Base-by-base conservation (phyloP, 768 basidiomycete genomes). In the Tricholoma furcatifolium region DNA sequence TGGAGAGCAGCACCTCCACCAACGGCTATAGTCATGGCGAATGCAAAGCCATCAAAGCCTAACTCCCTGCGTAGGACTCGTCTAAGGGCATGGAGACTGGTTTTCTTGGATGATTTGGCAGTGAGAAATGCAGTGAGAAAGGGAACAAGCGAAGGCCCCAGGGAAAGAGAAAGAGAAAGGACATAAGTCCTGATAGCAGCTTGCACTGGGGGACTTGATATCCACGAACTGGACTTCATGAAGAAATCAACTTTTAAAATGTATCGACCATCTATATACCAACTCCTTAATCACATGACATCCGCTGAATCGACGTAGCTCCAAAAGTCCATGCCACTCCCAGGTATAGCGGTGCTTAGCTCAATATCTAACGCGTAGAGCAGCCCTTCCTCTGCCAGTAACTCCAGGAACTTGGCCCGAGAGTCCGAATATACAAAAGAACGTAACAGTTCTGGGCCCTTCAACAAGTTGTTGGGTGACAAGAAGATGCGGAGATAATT, bases 341-440 rank as follows among this genome's bases (percentile, higher is more conserved):
- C 63, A n/a, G 70, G 67, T 42, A 67, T 66, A 12, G 66, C 57
- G 17, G 60, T 59, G 7, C 67, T 67, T 14, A 69, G 53, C 12
- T 61, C 63, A 2, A 68, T 50, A 46, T 72, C 68, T 36, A 76
- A 51, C 40, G 71, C 72, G 1, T 63, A 48, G 18, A 78, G 60
- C 3, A 86, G 57, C 4, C 77, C 80, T 1, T 76, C 79, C 7
- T 65, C 68, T 17, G 66, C 70, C 8, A 91, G 59, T 18, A 89
- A 69, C 45, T 75, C 68, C n/a, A 88, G 57, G 49, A 91, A 84
- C 49, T 79, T 74, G 2, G 80, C 83, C 4, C 90, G 81, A 11
- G 91, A 90, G 51, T 90, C 87, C 1, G 91, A 90, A 61, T 79
- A 92, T 38, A 89, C 69, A 61, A 91, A 89, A 1, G 76, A 68